Percentiles rank a stretch among this genome's conserved stretches.
Conservation (phyloP, 2,329 filamentous ascomycete genomes). For the Aspergillus pseudoglaucus region DNA sequence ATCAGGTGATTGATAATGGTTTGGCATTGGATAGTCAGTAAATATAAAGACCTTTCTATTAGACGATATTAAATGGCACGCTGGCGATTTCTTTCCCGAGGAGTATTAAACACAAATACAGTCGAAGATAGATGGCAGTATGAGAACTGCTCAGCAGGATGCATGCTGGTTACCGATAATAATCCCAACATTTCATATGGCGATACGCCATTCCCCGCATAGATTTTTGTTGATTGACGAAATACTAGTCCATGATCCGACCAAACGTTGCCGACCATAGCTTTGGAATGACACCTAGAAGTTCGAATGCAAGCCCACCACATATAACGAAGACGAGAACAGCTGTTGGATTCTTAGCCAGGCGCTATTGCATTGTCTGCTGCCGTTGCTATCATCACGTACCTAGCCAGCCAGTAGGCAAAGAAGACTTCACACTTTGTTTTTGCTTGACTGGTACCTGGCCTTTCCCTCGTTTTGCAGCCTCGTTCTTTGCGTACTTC, state of each 20-base stretch:
- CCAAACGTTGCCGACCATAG: constrained; percentile 32
- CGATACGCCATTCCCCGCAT: not conserved
- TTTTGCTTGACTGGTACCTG: constrained; percentile 41
- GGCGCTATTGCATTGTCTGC: not conserved
- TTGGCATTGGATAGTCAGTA: not conserved
- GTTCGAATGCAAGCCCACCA: constrained; percentile 55
- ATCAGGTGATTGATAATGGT: constrained; percentile 2
- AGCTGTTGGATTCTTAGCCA: constrained; percentile 35
- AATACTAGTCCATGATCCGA: constrained; percentile 18
- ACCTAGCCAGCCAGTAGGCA: constrained; percentile 56
- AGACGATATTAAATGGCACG: too few species aligned
- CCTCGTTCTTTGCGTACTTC: constrained; percentile 53
- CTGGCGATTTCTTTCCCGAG: too few species aligned
- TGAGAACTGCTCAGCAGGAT: too few species aligned
- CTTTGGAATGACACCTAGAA: constrained; percentile 41
- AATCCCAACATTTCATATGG: constrained; percentile 2
- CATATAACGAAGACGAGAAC: constrained; percentile 58
- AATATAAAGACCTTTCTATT: too few species aligned
- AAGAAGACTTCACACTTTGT: constrained; percentile 47
- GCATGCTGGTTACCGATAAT: too few species aligned
- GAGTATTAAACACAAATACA: too few species aligned
- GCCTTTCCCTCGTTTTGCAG: constrained; percentile 54
- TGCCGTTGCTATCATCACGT: constrained; percentile 26
- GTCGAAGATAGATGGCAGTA: too few species aligned
- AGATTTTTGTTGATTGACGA: constrained; percentile 2